phyloP scores from a whole-genome alignment of 2,329 filamentous ascomycete species.

The Penicillium concentricum region DNA sequence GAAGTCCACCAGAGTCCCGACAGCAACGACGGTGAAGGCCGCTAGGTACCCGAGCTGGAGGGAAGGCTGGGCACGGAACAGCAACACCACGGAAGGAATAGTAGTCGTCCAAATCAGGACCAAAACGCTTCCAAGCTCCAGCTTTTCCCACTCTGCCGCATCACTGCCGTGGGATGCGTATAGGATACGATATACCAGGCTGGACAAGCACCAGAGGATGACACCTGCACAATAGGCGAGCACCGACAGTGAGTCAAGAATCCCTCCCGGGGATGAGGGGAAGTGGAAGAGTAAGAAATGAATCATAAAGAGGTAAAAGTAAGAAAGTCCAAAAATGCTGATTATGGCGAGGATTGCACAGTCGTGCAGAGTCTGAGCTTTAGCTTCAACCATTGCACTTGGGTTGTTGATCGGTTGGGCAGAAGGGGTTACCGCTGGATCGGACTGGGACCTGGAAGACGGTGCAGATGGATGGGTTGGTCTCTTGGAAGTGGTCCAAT shows the following conservation, averaged over 20 bases:
- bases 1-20: background rate
- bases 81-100: slow-evolving; percentile 4
- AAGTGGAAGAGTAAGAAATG: background rate
- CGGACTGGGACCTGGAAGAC: too few relatives aligned
- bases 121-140: slow-evolving; percentile 7
- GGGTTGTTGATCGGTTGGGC: background rate
- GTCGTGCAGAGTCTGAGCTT: background rate
- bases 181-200: background rate
- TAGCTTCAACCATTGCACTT: background rate
- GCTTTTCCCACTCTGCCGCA: slow-evolving; percentile 8
- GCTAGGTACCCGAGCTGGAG: slow-evolving; percentile 1
- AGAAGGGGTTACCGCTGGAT: background rate
- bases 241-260: background rate
- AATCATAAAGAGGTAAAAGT: background rate
- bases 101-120: slow-evolving; percentile 10
- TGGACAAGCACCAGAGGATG: background rate
- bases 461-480: too few relatives aligned
- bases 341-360: background rate
- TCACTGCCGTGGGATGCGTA: background rate
- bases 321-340: background rate
- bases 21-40: background rate
- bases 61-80: background rate
- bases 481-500: too few relatives aligned
- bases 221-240: background rate
- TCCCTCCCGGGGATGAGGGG: background rate